phyloP scores from a whole-genome alignment of 805 yeast species.

The Kodamaea neixiangensis region DNA sequence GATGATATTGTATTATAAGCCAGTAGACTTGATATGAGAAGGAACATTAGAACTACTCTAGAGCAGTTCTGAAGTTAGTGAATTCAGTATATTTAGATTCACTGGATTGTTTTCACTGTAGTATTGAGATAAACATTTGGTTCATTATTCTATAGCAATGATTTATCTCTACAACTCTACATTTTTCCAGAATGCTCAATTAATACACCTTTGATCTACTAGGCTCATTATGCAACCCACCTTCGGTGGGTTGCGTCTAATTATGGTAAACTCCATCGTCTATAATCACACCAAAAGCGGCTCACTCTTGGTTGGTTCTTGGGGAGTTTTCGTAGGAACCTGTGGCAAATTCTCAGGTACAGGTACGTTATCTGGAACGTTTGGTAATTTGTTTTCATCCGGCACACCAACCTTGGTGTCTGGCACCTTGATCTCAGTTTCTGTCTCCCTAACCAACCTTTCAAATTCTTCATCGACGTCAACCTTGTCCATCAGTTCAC shows the following conservation, averaged over 20 bases:
- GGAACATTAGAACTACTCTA: too few species aligned
- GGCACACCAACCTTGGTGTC: slow-evolving; percentile 8
- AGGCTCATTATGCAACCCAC: not conserved
- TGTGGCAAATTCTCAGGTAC: slow-evolving; percentile 16
- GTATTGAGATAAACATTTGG: too few species aligned
- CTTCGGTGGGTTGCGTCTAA: not conserved
- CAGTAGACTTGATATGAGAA: too few species aligned
- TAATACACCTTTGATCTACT: not conserved
- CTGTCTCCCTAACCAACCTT: slow-evolving; percentile 47
- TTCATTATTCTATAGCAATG: too few species aligned
- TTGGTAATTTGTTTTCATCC: slow-evolving; percentile 14
- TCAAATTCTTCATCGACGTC: slow-evolving; percentile 69
- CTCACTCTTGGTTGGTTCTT: not conserved
- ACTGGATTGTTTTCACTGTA: too few species aligned
- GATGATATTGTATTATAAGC: not conserved
- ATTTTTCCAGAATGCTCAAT: not conserved
- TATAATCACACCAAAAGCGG: not conserved
- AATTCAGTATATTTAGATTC: too few species aligned
- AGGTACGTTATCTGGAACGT: slow-evolving; percentile 30
- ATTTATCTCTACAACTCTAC: too few species aligned
- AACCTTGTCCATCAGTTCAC: slow-evolving; percentile 50
- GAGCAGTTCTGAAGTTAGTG: too few species aligned
- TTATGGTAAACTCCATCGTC: not conserved
- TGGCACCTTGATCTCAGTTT: slow-evolving; percentile 9
- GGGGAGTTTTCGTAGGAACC: not conserved